These are phyloP conservation scores for Aspergillus novofumigatus DNA, from an alignment of 2,329 filamentous ascomycete species.

Conservation along the genomic window DNA sequence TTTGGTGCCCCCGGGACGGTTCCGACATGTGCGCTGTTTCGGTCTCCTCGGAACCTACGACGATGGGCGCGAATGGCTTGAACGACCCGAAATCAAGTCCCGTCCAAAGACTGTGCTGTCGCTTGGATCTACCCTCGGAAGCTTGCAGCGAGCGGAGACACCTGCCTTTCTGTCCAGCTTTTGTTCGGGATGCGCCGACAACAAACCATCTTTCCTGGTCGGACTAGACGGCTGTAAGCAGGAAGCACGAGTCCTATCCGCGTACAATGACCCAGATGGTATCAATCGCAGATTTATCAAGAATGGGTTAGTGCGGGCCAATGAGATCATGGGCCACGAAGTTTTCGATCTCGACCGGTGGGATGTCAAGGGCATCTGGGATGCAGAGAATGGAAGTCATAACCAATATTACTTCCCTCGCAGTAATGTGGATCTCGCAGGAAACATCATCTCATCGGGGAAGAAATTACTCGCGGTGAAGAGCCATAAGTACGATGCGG, in stretches of 20 bases:
- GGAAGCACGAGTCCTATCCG: constrained; percentile 69
- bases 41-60: constrained; percentile 84
- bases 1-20: constrained; percentile 53
- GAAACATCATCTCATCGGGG: not conserved
- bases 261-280: constrained; percentile 45
- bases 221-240: constrained; percentile 43
- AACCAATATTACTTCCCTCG: constrained; percentile 10
- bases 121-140: constrained; percentile 10
- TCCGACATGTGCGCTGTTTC: constrained; percentile 67
- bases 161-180: constrained; percentile 8
- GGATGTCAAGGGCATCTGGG: constrained; percentile 60
- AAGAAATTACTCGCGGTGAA: constrained; percentile 1
- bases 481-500: constrained; percentile 10
- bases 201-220: constrained; percentile 2
- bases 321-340: constrained; percentile 63
- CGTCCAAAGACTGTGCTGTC: constrained; percentile 7
- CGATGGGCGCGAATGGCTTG: constrained; percentile 76
- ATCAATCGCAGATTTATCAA: constrained; percentile 8
- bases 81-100: constrained; percentile 50
- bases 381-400: constrained; percentile 7
- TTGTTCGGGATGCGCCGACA: not conserved
- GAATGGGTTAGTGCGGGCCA: constrained; percentile 47
- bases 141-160: constrained; percentile 3
- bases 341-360: constrained; percentile 67
- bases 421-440: not conserved